A percentile compares a stretch with the other conserved stretches of the same genome.
Evolutionary conservation across 306 rosid species (phyloP).

Genomic region (Canavalia ensiformis): DNA sequence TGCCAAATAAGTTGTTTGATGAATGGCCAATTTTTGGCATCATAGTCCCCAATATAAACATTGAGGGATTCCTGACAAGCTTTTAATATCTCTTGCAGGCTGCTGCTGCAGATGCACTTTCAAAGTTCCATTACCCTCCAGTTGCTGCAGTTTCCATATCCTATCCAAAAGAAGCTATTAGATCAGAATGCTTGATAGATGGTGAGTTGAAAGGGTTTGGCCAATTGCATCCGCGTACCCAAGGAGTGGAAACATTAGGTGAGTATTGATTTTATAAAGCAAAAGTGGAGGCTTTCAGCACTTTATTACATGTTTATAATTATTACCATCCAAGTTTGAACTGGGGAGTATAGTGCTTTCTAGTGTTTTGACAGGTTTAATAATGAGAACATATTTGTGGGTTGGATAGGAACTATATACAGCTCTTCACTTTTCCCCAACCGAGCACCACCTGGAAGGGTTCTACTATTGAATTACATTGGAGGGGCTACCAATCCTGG

Average conservation of each 20-base stretch:
- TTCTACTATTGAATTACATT: slow-evolving; percentile 91
- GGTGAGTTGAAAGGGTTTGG: slow-evolving; percentile 95
- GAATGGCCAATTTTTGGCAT: slow-evolving; percentile 13
- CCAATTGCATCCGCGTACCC: slow-evolving; percentile 97
- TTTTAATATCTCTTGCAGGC: slow-evolving; percentile 62
- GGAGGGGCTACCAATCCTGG: slow-evolving; percentile 97
- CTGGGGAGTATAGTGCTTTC: slow-evolving; percentile 14
- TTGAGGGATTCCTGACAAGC: slow-evolving; percentile 37
- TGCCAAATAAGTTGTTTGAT: slow-evolving; percentile 30
- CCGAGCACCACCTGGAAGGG: slow-evolving; percentile 94
- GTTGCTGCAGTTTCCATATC: slow-evolving; percentile 94
- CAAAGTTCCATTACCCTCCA: slow-evolving; percentile 92
- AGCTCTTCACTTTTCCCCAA: slow-evolving; percentile 96
- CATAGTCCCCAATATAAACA: slow-evolving; percentile 15
- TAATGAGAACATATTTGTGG: slow-evolving; percentile 42
- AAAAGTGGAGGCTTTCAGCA: slow-evolving; percentile 28
- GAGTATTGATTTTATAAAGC: slow-evolving; percentile 28
- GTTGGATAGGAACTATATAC: slow-evolving; percentile 89
- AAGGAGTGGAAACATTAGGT: slow-evolving; percentile 98
- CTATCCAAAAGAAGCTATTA: slow-evolving; percentile 96
- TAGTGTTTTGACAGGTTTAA: slow-evolving; percentile 45
- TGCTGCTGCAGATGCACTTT: slow-evolving; percentile 87
- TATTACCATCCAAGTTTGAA: slow-evolving; percentile 33
- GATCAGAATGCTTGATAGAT: slow-evolving; percentile 80
- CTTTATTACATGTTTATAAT: slow-evolving; percentile 13